Percentiles rank a stretch among this genome's conserved stretches.
phyloP scores from a whole-genome alignment of 1,284 basidiomycete genomes.

The Apiotrichum sp. region DNA sequence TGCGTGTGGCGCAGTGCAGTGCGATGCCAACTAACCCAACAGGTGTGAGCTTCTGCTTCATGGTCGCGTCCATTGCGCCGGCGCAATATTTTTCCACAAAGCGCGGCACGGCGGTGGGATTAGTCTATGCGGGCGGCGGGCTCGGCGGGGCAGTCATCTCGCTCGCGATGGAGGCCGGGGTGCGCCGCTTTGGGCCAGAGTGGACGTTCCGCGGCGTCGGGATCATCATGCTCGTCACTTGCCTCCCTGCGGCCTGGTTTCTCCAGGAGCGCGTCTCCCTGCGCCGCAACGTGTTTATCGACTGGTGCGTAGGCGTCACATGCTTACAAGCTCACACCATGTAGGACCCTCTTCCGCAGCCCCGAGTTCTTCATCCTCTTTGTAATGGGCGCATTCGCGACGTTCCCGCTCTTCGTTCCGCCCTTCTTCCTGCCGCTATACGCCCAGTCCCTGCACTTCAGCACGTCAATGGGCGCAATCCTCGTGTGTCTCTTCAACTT shows the following conservation, averaged over 20 bases:
- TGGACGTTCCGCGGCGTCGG: slow-evolving; percentile 18
- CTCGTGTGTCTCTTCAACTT: slow-evolving; percentile 30
- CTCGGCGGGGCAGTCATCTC: slow-evolving; percentile 39
- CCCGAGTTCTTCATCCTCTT: slow-evolving; percentile 35
- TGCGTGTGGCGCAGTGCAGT: not conserved
- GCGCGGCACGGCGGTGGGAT: slow-evolving; percentile 36
- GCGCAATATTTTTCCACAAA: slow-evolving; percentile 35
- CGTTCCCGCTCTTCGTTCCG: slow-evolving; percentile 43
- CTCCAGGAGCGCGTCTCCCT: slow-evolving; percentile 5
- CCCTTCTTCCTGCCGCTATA: slow-evolving; percentile 45
- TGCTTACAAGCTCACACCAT: slow-evolving; percentile 1
- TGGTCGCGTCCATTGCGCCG: slow-evolving; percentile 18
- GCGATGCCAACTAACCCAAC: no score
- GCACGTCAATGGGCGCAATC: slow-evolving; percentile 26
- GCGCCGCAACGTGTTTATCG: slow-evolving; percentile 2
- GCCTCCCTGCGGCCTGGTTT: slow-evolving; percentile 14
- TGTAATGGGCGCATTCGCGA: slow-evolving; percentile 31
- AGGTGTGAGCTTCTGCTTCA: slow-evolving; percentile 24
- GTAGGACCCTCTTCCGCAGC: slow-evolving; percentile 30
- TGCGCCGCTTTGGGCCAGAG: slow-evolving; percentile 26
- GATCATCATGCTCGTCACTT: slow-evolving; percentile 1
- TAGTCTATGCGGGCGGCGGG: slow-evolving; percentile 39
- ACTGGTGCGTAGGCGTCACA: slow-evolving; percentile 2
- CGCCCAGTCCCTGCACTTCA: slow-evolving; percentile 30
- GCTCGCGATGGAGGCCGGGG: slow-evolving; percentile 28